phyloP scores from a whole-genome alignment of 1,284 basidiomycete species.

The Gomphus sp. region DNA sequence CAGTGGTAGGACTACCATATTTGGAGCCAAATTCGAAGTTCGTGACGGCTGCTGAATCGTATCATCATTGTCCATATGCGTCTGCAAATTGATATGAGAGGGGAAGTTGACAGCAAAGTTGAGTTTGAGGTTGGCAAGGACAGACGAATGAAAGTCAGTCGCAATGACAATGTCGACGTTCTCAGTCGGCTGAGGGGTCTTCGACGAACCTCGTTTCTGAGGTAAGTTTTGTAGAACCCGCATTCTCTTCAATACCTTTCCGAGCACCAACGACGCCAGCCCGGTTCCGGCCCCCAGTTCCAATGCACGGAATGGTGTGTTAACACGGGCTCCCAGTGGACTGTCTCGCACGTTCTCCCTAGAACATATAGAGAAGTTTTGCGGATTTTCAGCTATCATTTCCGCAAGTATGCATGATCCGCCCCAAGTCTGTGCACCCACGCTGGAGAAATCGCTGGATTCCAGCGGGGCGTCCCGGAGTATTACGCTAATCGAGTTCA shows the following conservation, averaged over 20 bases:
- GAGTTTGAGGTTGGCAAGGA: slow-evolving; percentile 60
- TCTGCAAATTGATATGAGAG: not conserved
- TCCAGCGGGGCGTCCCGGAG: slow-evolving; percentile 69
- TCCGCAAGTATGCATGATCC: slow-evolving; percentile 77
- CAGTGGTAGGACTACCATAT: slow-evolving; percentile 27
- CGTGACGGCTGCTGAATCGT: not conserved
- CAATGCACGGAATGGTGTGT: slow-evolving; percentile 43
- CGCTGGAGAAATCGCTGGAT: slow-evolving; percentile 63
- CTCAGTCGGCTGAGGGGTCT: not conserved
- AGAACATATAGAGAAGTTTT: slow-evolving; percentile 36
- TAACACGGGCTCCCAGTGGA: not conserved
- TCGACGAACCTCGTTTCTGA: not conserved
- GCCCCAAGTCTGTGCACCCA: slow-evolving; percentile 91
- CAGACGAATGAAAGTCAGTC: slow-evolving; percentile 73
- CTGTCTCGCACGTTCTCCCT: not conserved
- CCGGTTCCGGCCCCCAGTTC: slow-evolving; percentile 89
- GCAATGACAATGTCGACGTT: slow-evolving; percentile 39
- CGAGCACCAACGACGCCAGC: slow-evolving; percentile 34
- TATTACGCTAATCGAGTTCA: slow-evolving; percentile 28
- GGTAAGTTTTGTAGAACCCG: not conserved
- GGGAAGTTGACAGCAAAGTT: slow-evolving; percentile 62
- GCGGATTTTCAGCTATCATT: slow-evolving; percentile 56
- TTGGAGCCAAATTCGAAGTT: not conserved
- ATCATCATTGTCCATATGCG: not conserved
- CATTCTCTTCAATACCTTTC: slow-evolving; percentile 34